These are phyloP conservation scores for Aspergillus pseudoterreus DNA, from an alignment of 2,329 filamentous ascomycete genomes.

Conservation along the genomic window DNA sequence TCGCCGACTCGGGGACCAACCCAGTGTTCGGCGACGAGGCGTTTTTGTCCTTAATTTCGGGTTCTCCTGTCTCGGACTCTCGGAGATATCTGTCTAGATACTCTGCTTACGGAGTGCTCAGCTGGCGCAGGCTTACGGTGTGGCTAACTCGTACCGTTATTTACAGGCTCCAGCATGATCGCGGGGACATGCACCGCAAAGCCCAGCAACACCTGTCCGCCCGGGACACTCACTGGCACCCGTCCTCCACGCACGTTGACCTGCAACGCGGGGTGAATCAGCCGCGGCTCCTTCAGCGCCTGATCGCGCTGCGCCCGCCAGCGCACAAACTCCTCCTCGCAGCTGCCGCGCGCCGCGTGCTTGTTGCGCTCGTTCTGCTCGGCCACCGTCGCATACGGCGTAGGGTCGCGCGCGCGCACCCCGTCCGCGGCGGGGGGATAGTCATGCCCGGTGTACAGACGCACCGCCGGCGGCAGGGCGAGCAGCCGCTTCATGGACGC, in stretches of 20 bases:
- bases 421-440: slow-evolving; percentile 34
- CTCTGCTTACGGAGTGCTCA: too few relatives aligned
- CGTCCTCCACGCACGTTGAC: slow-evolving; percentile 37
- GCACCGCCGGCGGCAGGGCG: slow-evolving; percentile 37
- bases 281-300: slow-evolving; percentile 26
- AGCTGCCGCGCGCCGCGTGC: slow-evolving; percentile 25
- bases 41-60: background rate
- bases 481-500: slow-evolving; percentile 44
- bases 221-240: slow-evolving; percentile 16
- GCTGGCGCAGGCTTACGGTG: too few relatives aligned
- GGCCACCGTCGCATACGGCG: slow-evolving; percentile 28
- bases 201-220: background rate
- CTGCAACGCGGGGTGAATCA: slow-evolving; percentile 38
- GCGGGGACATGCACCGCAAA: background rate
- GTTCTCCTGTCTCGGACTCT: background rate
- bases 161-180: background rate
- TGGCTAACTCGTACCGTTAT: background rate
- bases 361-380: slow-evolving; percentile 11
- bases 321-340: slow-evolving; percentile 30
- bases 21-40: background rate
- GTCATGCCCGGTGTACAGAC: slow-evolving; percentile 54
- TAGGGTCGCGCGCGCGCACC: background rate
- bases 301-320: slow-evolving; percentile 29
- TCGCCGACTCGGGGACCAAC: slow-evolving; percentile 20
- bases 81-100: too few relatives aligned